Conservation (phyloP, 176 grass and related monocot genomes). For the Coix lacrymajobi region DNA sequence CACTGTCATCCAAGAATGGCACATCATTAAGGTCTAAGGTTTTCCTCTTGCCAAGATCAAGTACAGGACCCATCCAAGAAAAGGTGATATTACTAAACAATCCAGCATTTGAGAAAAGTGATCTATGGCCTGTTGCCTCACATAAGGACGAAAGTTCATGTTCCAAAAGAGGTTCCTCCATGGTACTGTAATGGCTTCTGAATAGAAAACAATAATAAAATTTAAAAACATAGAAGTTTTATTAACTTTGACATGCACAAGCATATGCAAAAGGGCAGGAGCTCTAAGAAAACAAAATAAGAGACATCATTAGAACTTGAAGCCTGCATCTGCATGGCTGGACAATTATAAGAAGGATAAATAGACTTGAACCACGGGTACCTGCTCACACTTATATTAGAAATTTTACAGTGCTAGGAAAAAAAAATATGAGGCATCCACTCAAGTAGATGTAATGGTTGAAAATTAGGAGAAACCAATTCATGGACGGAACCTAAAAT, state of each 20-base stretch:
- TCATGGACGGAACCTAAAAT: not conserved
- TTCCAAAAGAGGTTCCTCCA: constrained; percentile 8
- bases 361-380: not conserved
- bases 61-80: constrained; percentile 61
- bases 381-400: not conserved
- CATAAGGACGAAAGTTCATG: not conserved
- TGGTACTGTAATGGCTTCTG: not conserved
- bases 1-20: constrained; percentile 31
- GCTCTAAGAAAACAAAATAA: not conserved
- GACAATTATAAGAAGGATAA: not conserved
- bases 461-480: not conserved
- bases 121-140: not conserved
- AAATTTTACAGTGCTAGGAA: not conserved
- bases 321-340: not conserved
- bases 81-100: constrained; percentile 56
- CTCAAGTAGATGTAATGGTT: not conserved
- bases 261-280: not conserved
- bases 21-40: constrained; percentile 58
- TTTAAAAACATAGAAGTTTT: not conserved
- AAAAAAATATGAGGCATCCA: not conserved
- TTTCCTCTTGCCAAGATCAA: constrained; percentile 52
- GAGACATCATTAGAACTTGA: not conserved
- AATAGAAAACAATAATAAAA: not conserved
- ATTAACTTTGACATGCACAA: not conserved
- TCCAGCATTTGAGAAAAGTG: constrained; percentile 27